Conservation (phyloP, 345 rosid genomes). For the Acer yangbiense region DNA sequence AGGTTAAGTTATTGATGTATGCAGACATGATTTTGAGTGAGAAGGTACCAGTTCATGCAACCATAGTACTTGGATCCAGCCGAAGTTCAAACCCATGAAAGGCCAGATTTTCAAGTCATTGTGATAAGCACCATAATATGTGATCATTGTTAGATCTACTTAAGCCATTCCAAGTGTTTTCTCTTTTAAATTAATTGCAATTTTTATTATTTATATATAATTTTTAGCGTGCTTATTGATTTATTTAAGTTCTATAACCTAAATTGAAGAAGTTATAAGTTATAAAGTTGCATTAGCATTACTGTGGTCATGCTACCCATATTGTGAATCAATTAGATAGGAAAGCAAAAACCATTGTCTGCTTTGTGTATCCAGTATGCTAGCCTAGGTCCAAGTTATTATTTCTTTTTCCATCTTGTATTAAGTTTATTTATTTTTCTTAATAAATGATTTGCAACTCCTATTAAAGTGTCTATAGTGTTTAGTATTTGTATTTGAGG, state of each 20-base stretch:
- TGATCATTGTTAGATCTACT: background rate
- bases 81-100: background rate
- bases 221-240: background rate
- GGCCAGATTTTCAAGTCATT: background rate
- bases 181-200: background rate
- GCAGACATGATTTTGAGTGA: background rate
- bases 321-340: constrained; percentile 4
- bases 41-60: background rate
- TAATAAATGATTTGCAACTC: background rate
- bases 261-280: background rate
- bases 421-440: background rate
- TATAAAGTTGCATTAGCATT: background rate
- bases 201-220: background rate
- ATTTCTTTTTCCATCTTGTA: background rate
- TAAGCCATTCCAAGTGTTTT: background rate
- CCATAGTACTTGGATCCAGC: background rate
- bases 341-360: background rate
- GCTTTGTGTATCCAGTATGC: background rate
- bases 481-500: background rate
- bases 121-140: background rate
- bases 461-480: background rate
- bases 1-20: background rate
- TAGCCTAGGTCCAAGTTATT: background rate
- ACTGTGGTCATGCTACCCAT: background rate
- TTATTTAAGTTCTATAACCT: background rate